Evolutionary conservation across 805 yeast species (phyloP), one percentile per base, ranked within the genome.

Genomic region (Nakazawaea anatomiae): DNA sequence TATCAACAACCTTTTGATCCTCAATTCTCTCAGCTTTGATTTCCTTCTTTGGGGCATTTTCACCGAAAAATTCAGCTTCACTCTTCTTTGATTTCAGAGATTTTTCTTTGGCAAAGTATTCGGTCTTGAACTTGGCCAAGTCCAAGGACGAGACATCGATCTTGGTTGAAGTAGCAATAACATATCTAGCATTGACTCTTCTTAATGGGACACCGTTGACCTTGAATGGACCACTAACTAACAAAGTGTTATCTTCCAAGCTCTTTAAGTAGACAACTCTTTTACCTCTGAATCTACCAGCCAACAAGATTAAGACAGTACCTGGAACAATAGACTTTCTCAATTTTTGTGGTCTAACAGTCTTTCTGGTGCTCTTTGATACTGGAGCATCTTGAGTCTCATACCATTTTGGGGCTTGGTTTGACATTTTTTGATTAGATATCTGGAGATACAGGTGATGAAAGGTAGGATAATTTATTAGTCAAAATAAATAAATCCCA

Each of bases 211-310:
- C 99, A 82, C 99, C 99, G 79, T 92, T 92, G 69, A 92, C 89
- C 85, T 94, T 92, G 96, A 92, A 94, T 68, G 99, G 99, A 73
- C 99, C 99, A 58, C 97, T 78, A 58, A 92, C 96, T 71, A 92
- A 86, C 68, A 92, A 80, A 60, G 97, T 92, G 89, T 89, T 89
- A 84, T 94, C 98, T 79, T 90, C 96, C 71, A 94, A 83, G 75
- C 85, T 78, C 85, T 92, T 92, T 75, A 92, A 85, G 87, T 87
- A 87, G 61, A 92, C 97, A 67, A 94, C 99, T 81, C 98, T 91
- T 87, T 92, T 94, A 76, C 99, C 99, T 79, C 99, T 89, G 96
- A 90, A 92, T 79, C 97, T 89, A 74, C 99, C 99, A 68, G 98
- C 97, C 73, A 92, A 84, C 75, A 92, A 79, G 75, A 92, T 92